These are phyloP conservation scores for Paraglomus brasilianum DNA, from an alignment of 192 early-diverging fungal species.

Conservation along the genomic window DNA sequence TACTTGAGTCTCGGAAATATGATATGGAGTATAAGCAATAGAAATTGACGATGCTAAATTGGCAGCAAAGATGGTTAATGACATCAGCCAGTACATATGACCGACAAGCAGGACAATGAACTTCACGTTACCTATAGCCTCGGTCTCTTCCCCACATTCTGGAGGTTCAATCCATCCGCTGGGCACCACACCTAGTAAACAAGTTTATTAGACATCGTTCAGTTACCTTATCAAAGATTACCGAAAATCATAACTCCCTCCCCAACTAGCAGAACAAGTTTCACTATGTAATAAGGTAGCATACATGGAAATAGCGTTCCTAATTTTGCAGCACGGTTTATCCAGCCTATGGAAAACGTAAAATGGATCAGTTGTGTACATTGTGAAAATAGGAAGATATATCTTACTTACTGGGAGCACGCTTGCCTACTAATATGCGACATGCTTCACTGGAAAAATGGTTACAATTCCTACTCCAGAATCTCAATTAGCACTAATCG, in stretches of 20 bases:
- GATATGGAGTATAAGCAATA: too few relatives aligned
- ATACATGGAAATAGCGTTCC: conserved; percentile 48
- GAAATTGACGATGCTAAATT: too few relatives aligned
- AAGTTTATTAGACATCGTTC: background rate
- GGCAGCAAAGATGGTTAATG: too few relatives aligned
- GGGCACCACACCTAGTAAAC: conserved; percentile 36
- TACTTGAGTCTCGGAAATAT: too few relatives aligned
- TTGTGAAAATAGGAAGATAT: background rate
- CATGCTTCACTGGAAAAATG: conserved; percentile 26
- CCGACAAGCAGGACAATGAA: too few relatives aligned
- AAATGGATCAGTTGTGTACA: background rate
- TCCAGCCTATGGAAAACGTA: conserved; percentile 37
- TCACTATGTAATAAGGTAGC: background rate
- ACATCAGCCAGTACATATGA: too few relatives aligned
- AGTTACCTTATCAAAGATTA: background rate
- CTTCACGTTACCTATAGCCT: too few relatives aligned
- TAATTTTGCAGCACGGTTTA: conserved; percentile 46
- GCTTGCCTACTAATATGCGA: conserved; percentile 16
- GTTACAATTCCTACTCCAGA: conserved; percentile 15
- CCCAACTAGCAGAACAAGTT: background rate
- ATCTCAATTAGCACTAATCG: background rate
- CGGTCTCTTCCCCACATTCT: conserved; percentile 32
- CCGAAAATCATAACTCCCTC: background rate
- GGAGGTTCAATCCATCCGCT: conserved; percentile 48
- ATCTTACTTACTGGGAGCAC: conserved; percentile 22